Conservation (phyloP, 1,284 basidiomycete genomes). For the Papiliotrema terrestris region DNA sequence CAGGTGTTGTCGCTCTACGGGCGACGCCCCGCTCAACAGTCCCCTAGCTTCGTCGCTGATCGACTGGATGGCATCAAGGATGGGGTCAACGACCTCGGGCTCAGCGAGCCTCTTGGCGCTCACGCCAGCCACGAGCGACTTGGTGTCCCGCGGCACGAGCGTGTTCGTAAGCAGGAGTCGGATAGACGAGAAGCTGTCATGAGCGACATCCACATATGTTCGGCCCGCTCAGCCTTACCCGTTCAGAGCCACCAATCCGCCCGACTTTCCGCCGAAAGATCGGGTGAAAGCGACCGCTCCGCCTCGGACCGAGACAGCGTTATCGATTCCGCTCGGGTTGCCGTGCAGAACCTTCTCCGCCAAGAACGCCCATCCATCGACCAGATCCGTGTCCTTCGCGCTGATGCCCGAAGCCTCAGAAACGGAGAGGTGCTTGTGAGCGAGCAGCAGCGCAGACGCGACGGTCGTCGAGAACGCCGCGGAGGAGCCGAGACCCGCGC, state of each 20-base stretch:
- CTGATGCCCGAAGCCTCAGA: slow-evolving; percentile 56
- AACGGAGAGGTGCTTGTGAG: slow-evolving; percentile 38
- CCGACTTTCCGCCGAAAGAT: slow-evolving; percentile 67
- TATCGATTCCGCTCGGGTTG: slow-evolving; percentile 96
- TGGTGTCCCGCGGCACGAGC: slow-evolving; percentile 87
- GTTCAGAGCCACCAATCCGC: slow-evolving; percentile 77
- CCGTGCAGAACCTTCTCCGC: slow-evolving; percentile 96
- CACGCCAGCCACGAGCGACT: slow-evolving; percentile 87
- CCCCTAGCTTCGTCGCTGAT: slow-evolving; percentile 76
- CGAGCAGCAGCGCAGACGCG: slow-evolving; percentile 68
- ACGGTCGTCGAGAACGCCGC: slow-evolving; percentile 90
- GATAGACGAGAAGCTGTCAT: slow-evolving; percentile 60
- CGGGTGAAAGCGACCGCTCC: slow-evolving; percentile 90
- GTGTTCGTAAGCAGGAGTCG: slow-evolving; percentile 90
- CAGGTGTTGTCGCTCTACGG: slow-evolving; percentile 56
- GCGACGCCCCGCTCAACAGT: slow-evolving; percentile 62
- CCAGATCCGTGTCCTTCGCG: slow-evolving; percentile 66
- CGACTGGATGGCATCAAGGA: slow-evolving; percentile 72
- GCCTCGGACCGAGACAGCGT: slow-evolving; percentile 88
- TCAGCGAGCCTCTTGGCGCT: slow-evolving; percentile 55
- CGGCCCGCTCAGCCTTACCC: slow-evolving; percentile 59
- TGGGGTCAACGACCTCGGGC: slow-evolving; percentile 68
- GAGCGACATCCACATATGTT: neutral
- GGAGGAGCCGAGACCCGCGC: slow-evolving; percentile 96
- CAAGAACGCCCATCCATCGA: slow-evolving; percentile 92